Evolutionary conservation across 2,329 filamentous ascomycete species (phyloP).

Genomic region (Alternaria sp.): DNA sequence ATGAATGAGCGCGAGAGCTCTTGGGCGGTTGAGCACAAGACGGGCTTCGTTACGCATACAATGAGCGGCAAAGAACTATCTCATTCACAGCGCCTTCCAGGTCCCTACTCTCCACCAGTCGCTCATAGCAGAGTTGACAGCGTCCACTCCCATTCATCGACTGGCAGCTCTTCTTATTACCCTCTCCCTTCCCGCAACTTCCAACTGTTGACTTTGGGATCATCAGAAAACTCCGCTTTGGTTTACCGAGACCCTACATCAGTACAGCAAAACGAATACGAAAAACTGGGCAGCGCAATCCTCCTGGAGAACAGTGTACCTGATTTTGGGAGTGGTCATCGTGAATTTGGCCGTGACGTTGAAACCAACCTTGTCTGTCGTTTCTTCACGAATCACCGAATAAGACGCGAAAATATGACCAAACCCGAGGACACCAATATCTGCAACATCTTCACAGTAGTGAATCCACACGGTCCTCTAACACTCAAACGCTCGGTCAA

Average conservation of each 20-base stretch:
- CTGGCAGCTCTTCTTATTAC: neutral
- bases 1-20: neutral
- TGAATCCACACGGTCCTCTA: neutral
- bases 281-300: neutral
- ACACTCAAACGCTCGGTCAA: constrained; percentile 1
- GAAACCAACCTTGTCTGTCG: constrained; percentile 5
- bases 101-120: neutral
- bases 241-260: neutral
- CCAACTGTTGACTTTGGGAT: neutral
- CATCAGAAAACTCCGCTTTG: neutral
- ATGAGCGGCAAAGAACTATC: neutral
- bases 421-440: neutral
- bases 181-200: neutral
- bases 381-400: neutral
- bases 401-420: neutral
- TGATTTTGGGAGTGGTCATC: neutral
- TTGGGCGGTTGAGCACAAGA: neutral
- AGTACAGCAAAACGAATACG: neutral
- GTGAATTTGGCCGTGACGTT: constrained; percentile 11
- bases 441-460: neutral
- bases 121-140: neutral
- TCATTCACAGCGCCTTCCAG: neutral
- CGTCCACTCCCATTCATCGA: neutral
- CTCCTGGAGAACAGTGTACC: neutral
- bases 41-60: neutral